Base-by-base conservation (phyloP, 371 early-diverging fungal species). In the Circinella umbellata region DNA sequence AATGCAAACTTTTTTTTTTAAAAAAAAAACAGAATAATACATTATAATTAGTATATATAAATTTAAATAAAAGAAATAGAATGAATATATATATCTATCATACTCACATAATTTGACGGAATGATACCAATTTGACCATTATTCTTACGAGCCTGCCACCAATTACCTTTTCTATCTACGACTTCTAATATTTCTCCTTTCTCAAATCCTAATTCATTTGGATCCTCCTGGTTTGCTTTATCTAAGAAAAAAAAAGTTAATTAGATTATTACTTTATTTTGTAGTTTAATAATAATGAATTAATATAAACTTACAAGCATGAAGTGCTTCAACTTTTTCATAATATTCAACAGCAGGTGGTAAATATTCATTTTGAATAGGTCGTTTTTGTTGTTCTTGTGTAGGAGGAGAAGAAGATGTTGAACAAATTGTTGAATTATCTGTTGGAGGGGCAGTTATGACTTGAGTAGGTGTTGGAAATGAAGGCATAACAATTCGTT, bases 101-200 rank as follows among this genome's bases (percentile, higher is more conserved):
- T 42, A 74, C 75, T 73, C 71, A 88, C 68, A 72, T 93, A 96
- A 83, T 96, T 96, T 80, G 89, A 89, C 34, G 96, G 96, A 15
- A 90, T 94, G 80, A 96, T 95, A 67, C 96, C 96, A 15, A 89
- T 73, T 7, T 81, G 73, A 34, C 95, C 95, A 72, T 93, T 89
- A 53, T 82, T 78, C 69, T 90, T 90, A 66, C 89, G 88, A 57
- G 92, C 96, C 77, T 94, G 92, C 96, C 96, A 96, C 96, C 96
- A 96, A 73, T 94, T 94, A 75, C 96, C 96, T 78, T 92, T 90
- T 76, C 86, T 89, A 76, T 95, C 94, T 13, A 92, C 78, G 48
- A 96, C 87, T 55, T 93, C 91, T 77, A 96, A 74, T 5, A 89
- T 72, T 66, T 96, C 95, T 69, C 92, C 93, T 81, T 94, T 94